A percentile compares a stretch with the other conserved stretches of the same genome.
phyloP scores from a whole-genome alignment of 768 basidiomycete species.

The Lactarius hengduanensis region DNA sequence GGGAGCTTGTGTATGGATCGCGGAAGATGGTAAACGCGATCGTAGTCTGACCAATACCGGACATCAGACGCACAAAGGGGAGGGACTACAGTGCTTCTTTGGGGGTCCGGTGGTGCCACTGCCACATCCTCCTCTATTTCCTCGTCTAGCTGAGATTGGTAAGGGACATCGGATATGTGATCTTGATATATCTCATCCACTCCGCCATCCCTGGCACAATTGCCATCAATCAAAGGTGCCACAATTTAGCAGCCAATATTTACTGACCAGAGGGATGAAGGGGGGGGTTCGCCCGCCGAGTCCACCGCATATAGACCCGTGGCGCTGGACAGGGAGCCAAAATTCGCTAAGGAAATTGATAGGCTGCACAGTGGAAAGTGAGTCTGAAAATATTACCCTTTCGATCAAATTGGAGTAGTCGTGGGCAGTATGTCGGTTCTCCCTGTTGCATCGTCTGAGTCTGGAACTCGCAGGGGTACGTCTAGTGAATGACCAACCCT shows the following conservation, averaged over 20 bases:
- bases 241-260: not conserved
- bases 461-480: slow-evolving; percentile 18
- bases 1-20: slow-evolving; percentile 64
- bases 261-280: slow-evolving; percentile 21
- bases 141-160: slow-evolving; percentile 47
- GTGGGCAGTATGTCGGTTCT: slow-evolving; percentile 54
- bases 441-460: slow-evolving; percentile 35
- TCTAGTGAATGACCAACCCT: slow-evolving; percentile 41
- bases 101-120: slow-evolving; percentile 1
- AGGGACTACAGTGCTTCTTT: not conserved
- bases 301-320: slow-evolving; percentile 42
- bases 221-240: not conserved
- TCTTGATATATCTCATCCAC: slow-evolving; percentile 53
- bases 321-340: slow-evolving; percentile 53
- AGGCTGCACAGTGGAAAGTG: not conserved
- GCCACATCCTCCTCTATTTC: slow-evolving; percentile 31
- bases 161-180: slow-evolving; percentile 51
- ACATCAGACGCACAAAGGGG: slow-evolving; percentile 35
- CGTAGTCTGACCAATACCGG: slow-evolving; percentile 71
- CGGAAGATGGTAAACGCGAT: slow-evolving; percentile 60
- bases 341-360: slow-evolving; percentile 49
- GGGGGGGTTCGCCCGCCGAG: slow-evolving; percentile 27
- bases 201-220: slow-evolving; percentile 45
- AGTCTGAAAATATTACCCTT: slow-evolving; percentile 47
- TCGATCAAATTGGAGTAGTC: slow-evolving; percentile 64